Evolutionary conservation across 306 rosid species (phyloP), one percentile per base, ranked within the genome.

Genomic region (Comarum palustre): DNA sequence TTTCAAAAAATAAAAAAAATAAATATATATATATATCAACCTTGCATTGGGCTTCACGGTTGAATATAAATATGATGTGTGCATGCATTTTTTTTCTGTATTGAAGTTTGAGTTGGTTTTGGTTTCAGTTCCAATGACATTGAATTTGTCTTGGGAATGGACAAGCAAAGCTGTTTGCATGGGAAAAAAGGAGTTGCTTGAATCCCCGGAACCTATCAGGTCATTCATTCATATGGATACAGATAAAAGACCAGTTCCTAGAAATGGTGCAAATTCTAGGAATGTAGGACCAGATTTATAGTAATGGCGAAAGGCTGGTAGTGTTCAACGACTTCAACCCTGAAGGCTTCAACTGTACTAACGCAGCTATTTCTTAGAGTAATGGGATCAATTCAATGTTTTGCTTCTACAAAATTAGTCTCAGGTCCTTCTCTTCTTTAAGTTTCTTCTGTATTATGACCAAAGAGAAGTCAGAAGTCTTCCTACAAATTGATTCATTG

Each of bases 191-290:
- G 52, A 36, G 5, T 29, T 4, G 62, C 31, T 48, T 60, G 66
- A 54, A 60, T 29, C 11, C n/a, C 6, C 41, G 4, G 17, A 24
- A 16, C 39, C 65, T 6, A 60, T 10, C 42, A 31, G 17, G 72
- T 29, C 43, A 19, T 7, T 25, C 36, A 12, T 5, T 69, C 12
- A 48, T 29, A 29, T 48, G 73, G 46, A 69, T 69, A 69, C 32
- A 34, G 13, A 69, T 69, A 61, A 57, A 69, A 16, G 60, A 60
- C 42, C 66, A 29, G 66, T 12, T 60, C 41, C 42, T 43, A 6
- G 32, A 51, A 39, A 47, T 68, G 19, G 46, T 22, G 72, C 39
- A 9, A 68, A 7, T 20, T 67, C 41, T 16, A 16, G n/a, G 38
- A 27, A n/a, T n/a, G 27, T 8, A 51, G 13, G 5, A n/a, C 27